Percentiles rank a stretch among this genome's conserved stretches.
These are phyloP conservation scores for Luffa acutangula DNA, from an alignment of 306 rosid genomes.

Conservation along the genomic window DNA sequence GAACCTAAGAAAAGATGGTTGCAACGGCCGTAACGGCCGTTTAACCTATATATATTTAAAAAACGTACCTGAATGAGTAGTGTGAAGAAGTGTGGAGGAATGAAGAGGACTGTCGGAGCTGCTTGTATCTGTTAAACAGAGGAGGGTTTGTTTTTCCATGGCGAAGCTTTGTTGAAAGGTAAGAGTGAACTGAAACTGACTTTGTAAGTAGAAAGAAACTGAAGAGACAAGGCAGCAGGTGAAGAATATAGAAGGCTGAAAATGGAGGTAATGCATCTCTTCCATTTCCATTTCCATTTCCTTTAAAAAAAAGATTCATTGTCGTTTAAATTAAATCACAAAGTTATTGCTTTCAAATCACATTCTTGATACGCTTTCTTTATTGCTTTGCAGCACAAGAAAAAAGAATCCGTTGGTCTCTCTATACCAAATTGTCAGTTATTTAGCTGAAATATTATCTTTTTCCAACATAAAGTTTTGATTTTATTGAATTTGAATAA, in stretches of 20 bases:
- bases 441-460: neutral
- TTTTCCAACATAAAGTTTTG: too few relatives aligned
- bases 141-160: neutral
- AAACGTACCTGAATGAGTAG: neutral
- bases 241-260: slow-evolving; percentile 5
- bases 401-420: neutral
- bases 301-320: neutral
- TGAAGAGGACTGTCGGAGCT: slow-evolving; percentile 3
- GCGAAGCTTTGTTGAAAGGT: neutral
- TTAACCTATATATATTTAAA: too few relatives aligned
- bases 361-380: neutral
- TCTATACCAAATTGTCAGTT: neutral
- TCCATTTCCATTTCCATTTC: neutral
- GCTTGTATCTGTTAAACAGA: slow-evolving; percentile 8
- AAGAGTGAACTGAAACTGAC: neutral
- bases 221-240: neutral
- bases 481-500: too few relatives aligned
- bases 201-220: neutral
- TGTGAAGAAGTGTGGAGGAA: neutral
- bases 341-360: neutral
- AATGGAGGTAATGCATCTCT: slow-evolving; percentile 9
- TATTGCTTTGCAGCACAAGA: neutral
- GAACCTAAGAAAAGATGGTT: too few relatives aligned
- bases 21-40: too few relatives aligned
- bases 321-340: neutral